phyloP scores from a whole-genome alignment of 2,329 filamentous ascomycete species.

The Pseudogymnoascus sp. region DNA sequence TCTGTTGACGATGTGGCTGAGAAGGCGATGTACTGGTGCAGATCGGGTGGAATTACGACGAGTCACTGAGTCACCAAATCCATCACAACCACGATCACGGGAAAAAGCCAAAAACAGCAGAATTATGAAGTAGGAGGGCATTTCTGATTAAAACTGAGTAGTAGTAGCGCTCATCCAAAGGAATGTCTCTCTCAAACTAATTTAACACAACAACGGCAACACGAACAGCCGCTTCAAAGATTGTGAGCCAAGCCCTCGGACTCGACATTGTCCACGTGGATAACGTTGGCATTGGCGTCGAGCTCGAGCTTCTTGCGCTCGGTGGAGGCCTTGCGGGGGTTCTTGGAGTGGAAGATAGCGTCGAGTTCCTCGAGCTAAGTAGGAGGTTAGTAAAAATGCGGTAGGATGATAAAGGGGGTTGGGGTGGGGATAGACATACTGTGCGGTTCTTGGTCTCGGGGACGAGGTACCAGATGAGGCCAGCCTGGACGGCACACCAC shows the following conservation, averaged over 20 bases:
- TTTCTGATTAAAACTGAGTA: not conserved
- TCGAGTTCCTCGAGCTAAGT: conserved; percentile 43
- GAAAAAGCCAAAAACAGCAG: not conserved
- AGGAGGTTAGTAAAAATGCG: not conserved
- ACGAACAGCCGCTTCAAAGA: not conserved
- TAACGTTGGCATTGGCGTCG: conserved; percentile 19
- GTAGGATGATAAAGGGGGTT: not conserved
- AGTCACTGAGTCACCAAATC: not conserved
- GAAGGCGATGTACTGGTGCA: not conserved
- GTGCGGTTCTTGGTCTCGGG: conserved; percentile 44
- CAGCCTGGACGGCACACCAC: conserved; percentile 36
- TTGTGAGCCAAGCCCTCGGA: not conserved
- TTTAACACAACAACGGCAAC: not conserved
- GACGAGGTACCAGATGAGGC: conserved; percentile 40
- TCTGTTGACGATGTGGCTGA: not conserved
- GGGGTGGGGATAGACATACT: conserved; percentile 10
- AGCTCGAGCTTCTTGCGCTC: conserved; percentile 35
- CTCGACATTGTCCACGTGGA: conserved; percentile 10
- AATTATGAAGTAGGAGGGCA: not conserved
- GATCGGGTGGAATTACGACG: not conserved
- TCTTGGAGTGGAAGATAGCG: conserved; percentile 38
- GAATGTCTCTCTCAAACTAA: not conserved
- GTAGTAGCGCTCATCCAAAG: not conserved
- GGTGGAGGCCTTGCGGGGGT: conserved; percentile 38
- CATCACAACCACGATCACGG: not conserved